A percentile compares a stretch with the other conserved stretches of the same genome.
Conservation (phyloP, 129 eudicot species). For the Oenanthe sinensis region DNA sequence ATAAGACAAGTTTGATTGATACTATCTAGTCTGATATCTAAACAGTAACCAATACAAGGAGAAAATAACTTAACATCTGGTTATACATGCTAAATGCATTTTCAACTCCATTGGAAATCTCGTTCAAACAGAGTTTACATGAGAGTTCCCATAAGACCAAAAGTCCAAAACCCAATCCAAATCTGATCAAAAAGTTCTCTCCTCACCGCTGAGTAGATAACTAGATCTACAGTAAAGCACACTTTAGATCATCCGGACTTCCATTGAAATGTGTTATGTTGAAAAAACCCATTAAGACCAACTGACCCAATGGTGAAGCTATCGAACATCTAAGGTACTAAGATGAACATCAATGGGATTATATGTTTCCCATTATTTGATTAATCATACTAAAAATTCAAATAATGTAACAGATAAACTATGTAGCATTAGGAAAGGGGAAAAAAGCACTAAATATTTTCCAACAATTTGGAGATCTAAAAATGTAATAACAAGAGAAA, state of each 20-base stretch:
- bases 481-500: neutral
- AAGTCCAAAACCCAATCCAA: neutral
- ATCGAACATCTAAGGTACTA: neutral
- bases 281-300: neutral
- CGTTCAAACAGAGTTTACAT: neutral
- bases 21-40: neutral
- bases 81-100: neutral
- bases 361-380: neutral
- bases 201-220: neutral
- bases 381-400: neutral
- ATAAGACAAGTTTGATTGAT: neutral
- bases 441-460: neutral
- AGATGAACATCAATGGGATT: neutral
- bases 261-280: neutral
- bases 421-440: neutral
- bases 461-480: neutral
- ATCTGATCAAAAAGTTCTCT: neutral
- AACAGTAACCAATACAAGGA: neutral
- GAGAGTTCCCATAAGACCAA: neutral
- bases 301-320: neutral
- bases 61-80: neutral
- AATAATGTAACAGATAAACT: neutral
- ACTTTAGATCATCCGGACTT: neutral
- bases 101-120: neutral
- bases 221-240: neutral